These are phyloP conservation scores for Clonostachys byssicola DNA, from an alignment of 2,329 filamentous ascomycete species.

Conservation along the genomic window DNA sequence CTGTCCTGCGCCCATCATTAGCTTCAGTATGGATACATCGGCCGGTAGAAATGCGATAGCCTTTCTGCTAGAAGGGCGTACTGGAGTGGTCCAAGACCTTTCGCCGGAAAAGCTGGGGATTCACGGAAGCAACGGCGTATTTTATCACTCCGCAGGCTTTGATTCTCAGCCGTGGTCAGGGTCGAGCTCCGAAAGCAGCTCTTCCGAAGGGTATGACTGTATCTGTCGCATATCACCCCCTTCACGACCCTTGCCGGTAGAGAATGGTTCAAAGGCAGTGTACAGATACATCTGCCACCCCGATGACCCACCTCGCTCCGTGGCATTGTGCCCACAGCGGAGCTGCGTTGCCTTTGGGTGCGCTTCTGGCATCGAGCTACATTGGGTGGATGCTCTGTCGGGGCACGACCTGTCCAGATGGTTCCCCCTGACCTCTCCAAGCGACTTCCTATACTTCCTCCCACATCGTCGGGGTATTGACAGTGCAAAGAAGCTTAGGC, in stretches of 20 bases:
- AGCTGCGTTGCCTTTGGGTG: slow-evolving; percentile 60
- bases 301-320: slow-evolving; percentile 60
- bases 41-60: slow-evolving; percentile 50
- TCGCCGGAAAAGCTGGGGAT: too few species aligned
- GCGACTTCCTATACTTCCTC: slow-evolving; percentile 56
- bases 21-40: slow-evolving; percentile 60
- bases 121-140: too few species aligned
- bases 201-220: too few species aligned
- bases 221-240: neutral
- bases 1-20: slow-evolving; percentile 52
- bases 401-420: slow-evolving; percentile 45
- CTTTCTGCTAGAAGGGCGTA: slow-evolving; percentile 53
- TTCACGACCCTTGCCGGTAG: slow-evolving; percentile 14
- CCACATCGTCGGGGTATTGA: slow-evolving; percentile 44
- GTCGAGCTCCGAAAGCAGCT: too few species aligned
- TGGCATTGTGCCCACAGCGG: slow-evolving; percentile 61
- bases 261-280: slow-evolving; percentile 20
- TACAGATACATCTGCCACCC: slow-evolving; percentile 50
- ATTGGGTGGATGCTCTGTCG: slow-evolving; percentile 46
- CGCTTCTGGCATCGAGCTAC: slow-evolving; percentile 56
- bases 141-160: too few species aligned
- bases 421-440: slow-evolving; percentile 50
- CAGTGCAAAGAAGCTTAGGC: slow-evolving; percentile 49
- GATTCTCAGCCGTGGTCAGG: too few species aligned
- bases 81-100: slow-evolving; percentile 43